A percentile compares a stretch with the other conserved stretches of the same genome.
These are phyloP conservation scores for Plasmodium gaboni DNA, from an alignment of 169 alveolate genomes.

Conservation along the genomic window DNA sequence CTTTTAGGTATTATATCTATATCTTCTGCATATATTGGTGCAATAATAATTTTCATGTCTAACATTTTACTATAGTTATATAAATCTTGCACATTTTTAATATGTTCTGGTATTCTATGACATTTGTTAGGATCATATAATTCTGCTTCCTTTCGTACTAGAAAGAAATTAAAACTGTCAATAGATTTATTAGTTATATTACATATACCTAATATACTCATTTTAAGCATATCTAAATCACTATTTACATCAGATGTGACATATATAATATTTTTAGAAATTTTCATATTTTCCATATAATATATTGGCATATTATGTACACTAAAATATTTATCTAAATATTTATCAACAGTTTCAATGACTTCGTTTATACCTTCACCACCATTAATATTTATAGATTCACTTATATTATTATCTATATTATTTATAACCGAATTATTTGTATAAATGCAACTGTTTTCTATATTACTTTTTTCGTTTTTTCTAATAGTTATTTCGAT, in stretches of 20 bases:
- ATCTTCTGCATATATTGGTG: conserved; percentile 29
- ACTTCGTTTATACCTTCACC: conserved; percentile 8
- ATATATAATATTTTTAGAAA: conserved; percentile 43
- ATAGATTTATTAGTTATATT: conserved; percentile 20
- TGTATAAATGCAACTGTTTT: neutral
- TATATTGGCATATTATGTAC: conserved; percentile 54
- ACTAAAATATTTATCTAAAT: conserved; percentile 54
- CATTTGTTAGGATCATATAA: conserved; percentile 12
- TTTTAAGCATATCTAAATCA: conserved; percentile 63
- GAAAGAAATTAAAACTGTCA: conserved; percentile 38
- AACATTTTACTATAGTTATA: conserved; percentile 32
- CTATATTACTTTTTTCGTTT: neutral
- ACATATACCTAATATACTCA: conserved; percentile 67
- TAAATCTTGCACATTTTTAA: conserved; percentile 38
- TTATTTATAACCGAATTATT: neutral
- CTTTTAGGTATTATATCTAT: conserved; percentile 32
- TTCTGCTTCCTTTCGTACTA: conserved; percentile 17
- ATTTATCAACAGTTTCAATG: conserved; percentile 46
- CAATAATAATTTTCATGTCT: conserved; percentile 35
- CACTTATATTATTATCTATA: neutral
- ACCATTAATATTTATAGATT: conserved; percentile 48
- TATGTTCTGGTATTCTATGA: conserved; percentile 33
- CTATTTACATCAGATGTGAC: conserved; percentile 61
- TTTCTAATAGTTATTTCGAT: conserved; percentile 45
- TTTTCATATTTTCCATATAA: conserved; percentile 19